A percentile compares a stretch with the other conserved stretches of the same genome.
Evolutionary conservation across 2,329 filamentous ascomycete species (phyloP).

Genomic region (Monosporascus sp.): DNA sequence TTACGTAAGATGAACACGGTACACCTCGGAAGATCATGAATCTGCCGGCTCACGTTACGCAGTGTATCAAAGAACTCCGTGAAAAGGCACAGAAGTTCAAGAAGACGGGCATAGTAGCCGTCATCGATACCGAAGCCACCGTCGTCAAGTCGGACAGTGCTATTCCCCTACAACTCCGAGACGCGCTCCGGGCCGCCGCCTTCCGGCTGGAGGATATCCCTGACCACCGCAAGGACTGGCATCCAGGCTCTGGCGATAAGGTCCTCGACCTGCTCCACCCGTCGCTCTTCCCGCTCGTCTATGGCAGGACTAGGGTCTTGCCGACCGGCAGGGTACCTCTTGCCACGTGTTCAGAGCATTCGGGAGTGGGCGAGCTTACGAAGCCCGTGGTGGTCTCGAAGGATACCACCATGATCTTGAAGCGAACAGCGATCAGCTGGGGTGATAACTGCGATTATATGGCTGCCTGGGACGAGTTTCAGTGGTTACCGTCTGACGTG

Average conservation of each 20-base stretch:
- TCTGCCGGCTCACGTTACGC: slow-evolving; percentile 1
- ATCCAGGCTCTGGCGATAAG: slow-evolving; percentile 50
- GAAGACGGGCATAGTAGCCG: slow-evolving; percentile 31
- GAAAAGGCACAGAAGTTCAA: slow-evolving; percentile 40
- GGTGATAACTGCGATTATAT: neutral
- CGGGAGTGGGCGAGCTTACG: slow-evolving; percentile 25
- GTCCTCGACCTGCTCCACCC: slow-evolving; percentile 62
- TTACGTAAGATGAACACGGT: slow-evolving; percentile 20
- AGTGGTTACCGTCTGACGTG: slow-evolving; percentile 49
- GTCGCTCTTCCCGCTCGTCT: slow-evolving; percentile 57
- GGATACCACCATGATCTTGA: neutral
- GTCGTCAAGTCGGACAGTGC: slow-evolving; percentile 49
- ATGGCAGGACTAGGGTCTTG: slow-evolving; percentile 42
- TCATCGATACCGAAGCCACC: slow-evolving; percentile 35
- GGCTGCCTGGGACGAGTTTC: slow-evolving; percentile 26
- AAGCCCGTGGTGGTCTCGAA: neutral
- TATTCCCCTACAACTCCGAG: slow-evolving; percentile 32
- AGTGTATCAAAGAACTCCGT: slow-evolving; percentile 37
- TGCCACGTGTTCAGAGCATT: slow-evolving; percentile 19
- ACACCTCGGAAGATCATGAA: neutral
- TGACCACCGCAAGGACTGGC: slow-evolving; percentile 51
- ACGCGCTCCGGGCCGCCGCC: slow-evolving; percentile 39
- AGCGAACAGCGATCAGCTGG: neutral
- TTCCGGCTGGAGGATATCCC: slow-evolving; percentile 45
- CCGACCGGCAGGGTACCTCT: slow-evolving; percentile 29